phyloP scores from a whole-genome alignment of 495 filamentous ascomycete species.

The Xylaria telfairii region DNA sequence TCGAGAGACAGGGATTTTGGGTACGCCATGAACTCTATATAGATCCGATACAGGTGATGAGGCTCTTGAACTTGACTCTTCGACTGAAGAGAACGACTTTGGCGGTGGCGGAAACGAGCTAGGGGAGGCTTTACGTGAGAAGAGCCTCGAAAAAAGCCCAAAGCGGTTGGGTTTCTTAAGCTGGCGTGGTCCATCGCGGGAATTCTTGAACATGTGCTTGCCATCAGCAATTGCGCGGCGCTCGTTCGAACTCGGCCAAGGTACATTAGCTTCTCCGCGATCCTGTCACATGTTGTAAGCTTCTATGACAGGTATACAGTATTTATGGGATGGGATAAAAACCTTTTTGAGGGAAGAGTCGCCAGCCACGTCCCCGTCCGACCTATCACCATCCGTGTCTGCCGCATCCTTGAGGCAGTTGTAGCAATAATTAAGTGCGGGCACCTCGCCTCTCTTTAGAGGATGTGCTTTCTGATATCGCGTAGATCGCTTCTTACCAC shows the following conservation, averaged over 20 bases:
- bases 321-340: neutral
- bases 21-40: too few species aligned
- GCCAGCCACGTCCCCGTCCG: neutral
- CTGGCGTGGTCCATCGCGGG: neutral
- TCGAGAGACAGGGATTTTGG: neutral
- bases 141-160: constrained; percentile 4
- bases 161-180: constrained; percentile 3
- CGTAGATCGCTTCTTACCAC: constrained; percentile 32
- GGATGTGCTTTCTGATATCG: constrained; percentile 31
- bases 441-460: constrained; percentile 34
- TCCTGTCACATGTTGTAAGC: constrained; percentile 27
- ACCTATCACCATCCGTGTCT: constrained; percentile 1
- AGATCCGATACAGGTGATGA: constrained; percentile 1
- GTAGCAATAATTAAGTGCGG: constrained; percentile 30
- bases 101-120: neutral
- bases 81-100: constrained; percentile 15
- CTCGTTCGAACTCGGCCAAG: constrained; percentile 6
- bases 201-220: constrained; percentile 12
- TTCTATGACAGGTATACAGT: too few species aligned
- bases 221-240: neutral
- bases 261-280: neutral
- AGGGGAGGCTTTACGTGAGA: neutral
- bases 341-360: constrained; percentile 17
- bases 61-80: constrained; percentile 15
- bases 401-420: constrained; percentile 28